Conservation (phyloP, 2,329 filamentous ascomycete species). For the Torrubiella hemipterigena region DNA sequence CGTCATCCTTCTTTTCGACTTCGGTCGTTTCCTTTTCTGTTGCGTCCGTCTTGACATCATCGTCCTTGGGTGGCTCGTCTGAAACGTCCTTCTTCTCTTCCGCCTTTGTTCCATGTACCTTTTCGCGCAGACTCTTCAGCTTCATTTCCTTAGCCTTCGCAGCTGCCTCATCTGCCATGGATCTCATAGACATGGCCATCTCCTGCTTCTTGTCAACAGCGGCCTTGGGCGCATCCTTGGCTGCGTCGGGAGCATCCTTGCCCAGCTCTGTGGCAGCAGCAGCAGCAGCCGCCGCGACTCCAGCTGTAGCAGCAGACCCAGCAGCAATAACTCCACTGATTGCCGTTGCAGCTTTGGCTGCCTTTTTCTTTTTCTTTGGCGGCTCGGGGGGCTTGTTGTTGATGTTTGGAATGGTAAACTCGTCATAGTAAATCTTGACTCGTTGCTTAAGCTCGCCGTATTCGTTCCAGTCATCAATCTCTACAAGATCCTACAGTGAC, state of each 20-base stretch:
- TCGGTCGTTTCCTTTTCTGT: slow-evolving; percentile 7
- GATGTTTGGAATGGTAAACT: slow-evolving; percentile 45
- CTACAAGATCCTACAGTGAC: slow-evolving; percentile 62
- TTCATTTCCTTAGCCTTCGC: slow-evolving; percentile 49
- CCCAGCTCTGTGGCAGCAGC: slow-evolving; percentile 12
- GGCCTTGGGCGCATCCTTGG: slow-evolving; percentile 12
- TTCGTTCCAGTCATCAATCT: slow-evolving; percentile 98
- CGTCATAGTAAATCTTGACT: slow-evolving; percentile 57
- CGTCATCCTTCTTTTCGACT: slow-evolving; percentile 9
- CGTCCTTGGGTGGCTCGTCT: slow-evolving; percentile 3
- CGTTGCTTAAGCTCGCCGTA: slow-evolving; percentile 89
- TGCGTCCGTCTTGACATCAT: slow-evolving; percentile 5
- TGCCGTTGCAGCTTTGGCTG: slow-evolving; percentile 14
- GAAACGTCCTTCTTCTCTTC: slow-evolving; percentile 3
- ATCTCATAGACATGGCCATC: slow-evolving; percentile 31
- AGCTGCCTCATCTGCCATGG: slow-evolving; percentile 53
- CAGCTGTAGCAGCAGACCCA: slow-evolving; percentile 12
- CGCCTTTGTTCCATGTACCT: slow-evolving; percentile 33
- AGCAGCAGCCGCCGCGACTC: too few relatives aligned
- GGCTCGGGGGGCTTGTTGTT: slow-evolving; percentile 35
- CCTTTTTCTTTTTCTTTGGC: slow-evolving; percentile 22
- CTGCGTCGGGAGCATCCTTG: slow-evolving; percentile 10
- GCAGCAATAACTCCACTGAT: slow-evolving; percentile 11
- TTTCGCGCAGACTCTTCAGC: slow-evolving; percentile 39
- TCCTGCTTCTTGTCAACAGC: slow-evolving; percentile 13